These are phyloP conservation scores for Brassica hybrid DNA, from an alignment of 441 rosid species.

Conservation along the genomic window DNA sequence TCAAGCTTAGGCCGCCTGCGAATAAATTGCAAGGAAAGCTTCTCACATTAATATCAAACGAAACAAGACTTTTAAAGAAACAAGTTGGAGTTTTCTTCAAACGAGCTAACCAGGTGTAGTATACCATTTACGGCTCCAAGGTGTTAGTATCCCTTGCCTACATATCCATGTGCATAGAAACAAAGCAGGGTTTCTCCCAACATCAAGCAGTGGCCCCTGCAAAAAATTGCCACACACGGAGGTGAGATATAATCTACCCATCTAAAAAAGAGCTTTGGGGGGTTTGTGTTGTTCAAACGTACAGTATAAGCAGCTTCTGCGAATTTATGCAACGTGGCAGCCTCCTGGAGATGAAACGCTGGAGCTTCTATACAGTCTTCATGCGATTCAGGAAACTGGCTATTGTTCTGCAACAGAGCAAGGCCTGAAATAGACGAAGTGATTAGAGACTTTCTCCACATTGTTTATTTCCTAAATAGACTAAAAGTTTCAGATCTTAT, in stretches of 20 bases:
- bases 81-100: conserved; percentile 32
- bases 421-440: conserved; percentile 64
- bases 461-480: background rate
- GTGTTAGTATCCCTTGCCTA: conserved; percentile 82
- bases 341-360: conserved; percentile 61
- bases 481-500: conserved; percentile 24
- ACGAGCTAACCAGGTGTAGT: conserved; percentile 39
- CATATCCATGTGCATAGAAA: conserved; percentile 87
- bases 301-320: conserved; percentile 98
- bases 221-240: conserved; percentile 23
- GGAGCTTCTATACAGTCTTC: conserved; percentile 69
- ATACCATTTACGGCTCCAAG: conserved; percentile 89
- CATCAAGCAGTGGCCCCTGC: conserved; percentile 92
- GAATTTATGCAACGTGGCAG: conserved; percentile 70
- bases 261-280: background rate
- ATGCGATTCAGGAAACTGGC: conserved; percentile 46
- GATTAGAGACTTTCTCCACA: background rate
- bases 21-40: conserved; percentile 24
- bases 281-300: conserved; percentile 27
- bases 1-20: conserved; percentile 72
- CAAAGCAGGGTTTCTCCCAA: conserved; percentile 78
- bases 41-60: conserved; percentile 20
- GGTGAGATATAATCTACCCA: conserved; percentile 14
- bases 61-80: background rate
- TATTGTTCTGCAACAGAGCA: conserved; percentile 76